phyloP scores from a whole-genome alignment of 768 basidiomycete genomes.

The Royoungia palumana region DNA sequence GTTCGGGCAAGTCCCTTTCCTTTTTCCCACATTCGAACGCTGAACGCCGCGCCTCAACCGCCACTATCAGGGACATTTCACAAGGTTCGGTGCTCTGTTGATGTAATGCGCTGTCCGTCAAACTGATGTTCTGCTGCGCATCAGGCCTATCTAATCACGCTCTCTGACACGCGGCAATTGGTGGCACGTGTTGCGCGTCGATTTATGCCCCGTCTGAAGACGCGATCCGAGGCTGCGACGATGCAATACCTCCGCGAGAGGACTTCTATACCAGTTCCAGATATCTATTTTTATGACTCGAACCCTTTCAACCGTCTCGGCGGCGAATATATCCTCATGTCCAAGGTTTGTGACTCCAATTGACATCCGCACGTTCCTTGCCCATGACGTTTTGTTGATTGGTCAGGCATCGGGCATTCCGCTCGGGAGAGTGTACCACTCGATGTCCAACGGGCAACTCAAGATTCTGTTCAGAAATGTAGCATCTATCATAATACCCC shows the following conservation, averaged over 20 bases:
- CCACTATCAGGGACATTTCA: slow-evolving; percentile 72
- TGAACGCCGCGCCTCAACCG: background rate
- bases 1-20: slow-evolving; percentile 51
- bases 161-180: slow-evolving; percentile 56
- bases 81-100: slow-evolving; percentile 49
- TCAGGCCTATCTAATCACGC: slow-evolving; percentile 75
- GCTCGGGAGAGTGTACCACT: slow-evolving; percentile 66
- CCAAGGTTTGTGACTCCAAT: slow-evolving; percentile 52
- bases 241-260: slow-evolving; percentile 74
- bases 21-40: slow-evolving; percentile 10
- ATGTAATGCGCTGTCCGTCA: background rate
- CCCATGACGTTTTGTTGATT: slow-evolving; percentile 1
- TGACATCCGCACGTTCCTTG: background rate
- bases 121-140: slow-evolving; percentile 6
- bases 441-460: slow-evolving; percentile 62
- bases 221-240: slow-evolving; percentile 83
- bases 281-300: slow-evolving; percentile 72
- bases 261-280: slow-evolving; percentile 71
- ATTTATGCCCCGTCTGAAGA: slow-evolving; percentile 85
- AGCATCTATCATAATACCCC: slow-evolving; percentile 62
- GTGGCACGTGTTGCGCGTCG: slow-evolving; percentile 80
- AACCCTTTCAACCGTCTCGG: slow-evolving; percentile 84
- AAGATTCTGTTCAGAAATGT: slow-evolving; percentile 64
- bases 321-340: slow-evolving; percentile 85
- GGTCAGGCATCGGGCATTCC: slow-evolving; percentile 70